A percentile compares a stretch with the other conserved stretches of the same genome.
phyloP scores from a whole-genome alignment of 345 rosid genomes.

The Rhodamnia rubescens region DNA sequence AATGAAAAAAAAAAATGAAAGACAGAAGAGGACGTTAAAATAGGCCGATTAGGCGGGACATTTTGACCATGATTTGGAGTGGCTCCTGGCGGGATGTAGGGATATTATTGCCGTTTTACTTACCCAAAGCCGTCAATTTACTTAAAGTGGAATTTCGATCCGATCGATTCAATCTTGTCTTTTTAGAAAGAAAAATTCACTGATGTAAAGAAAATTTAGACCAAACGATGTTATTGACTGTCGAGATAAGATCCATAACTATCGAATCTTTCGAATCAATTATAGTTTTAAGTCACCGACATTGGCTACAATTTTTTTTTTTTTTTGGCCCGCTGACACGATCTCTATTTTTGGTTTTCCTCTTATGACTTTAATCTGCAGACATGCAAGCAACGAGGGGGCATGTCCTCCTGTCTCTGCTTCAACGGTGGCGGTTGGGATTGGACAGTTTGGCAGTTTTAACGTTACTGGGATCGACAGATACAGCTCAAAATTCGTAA shows the following conservation, averaged over 20 bases:
- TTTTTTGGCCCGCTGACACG: not conserved
- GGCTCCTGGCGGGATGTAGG: not conserved
- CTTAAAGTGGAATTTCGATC: not conserved
- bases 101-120: not conserved
- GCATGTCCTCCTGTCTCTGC: not conserved
- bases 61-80: not conserved
- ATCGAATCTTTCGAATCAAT: not conserved
- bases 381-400: not conserved
- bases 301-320: not conserved
- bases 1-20: not conserved
- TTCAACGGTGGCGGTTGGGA: not conserved
- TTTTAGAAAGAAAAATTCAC: not conserved
- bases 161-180: not conserved
- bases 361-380: not conserved
- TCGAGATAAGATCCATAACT: not conserved
- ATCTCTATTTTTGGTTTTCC: not conserved
- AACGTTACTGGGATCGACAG: not conserved
- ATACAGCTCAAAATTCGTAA: too few relatives aligned
- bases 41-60: not conserved
- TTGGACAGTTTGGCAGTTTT: not conserved
- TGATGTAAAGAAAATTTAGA: not conserved
- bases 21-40: not conserved
- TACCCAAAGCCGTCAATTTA: not conserved
- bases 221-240: not conserved
- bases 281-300: not conserved